A percentile compares a stretch with the other conserved stretches of the same genome.
Evolutionary conservation across 108 stramenopile species (phyloP).

Genomic region (Nannochloropsis salina): DNA sequence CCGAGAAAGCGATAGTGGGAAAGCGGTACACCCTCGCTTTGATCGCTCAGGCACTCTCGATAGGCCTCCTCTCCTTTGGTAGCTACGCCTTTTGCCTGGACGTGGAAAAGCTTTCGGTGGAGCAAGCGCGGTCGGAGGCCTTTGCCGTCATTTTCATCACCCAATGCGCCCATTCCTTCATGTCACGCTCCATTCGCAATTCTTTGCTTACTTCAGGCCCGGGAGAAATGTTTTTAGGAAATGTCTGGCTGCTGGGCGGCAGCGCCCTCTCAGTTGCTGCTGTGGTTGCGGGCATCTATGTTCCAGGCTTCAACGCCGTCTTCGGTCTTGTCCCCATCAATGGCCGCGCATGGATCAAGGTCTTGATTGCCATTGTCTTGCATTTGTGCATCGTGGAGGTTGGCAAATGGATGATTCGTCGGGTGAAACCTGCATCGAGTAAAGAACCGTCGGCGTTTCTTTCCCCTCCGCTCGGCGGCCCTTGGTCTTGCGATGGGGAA

Average conservation of each 20-base stretch:
- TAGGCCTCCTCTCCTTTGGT: neutral
- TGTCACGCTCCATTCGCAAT: constrained; percentile 4
- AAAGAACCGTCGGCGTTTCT: neutral
- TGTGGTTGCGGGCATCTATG: neutral
- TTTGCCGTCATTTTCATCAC: neutral
- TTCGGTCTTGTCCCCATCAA: constrained; percentile 2
- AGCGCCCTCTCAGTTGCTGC: neutral
- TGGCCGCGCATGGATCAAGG: constrained; percentile 11
- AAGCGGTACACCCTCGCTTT: neutral
- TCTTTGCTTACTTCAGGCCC: constrained; percentile 4
- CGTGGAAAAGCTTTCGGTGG: neutral
- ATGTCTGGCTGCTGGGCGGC: neutral
- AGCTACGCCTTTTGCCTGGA: neutral
- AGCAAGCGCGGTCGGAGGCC: neutral
- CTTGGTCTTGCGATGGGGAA: no score
- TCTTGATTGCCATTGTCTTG: neutral
- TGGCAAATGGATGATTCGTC: neutral
- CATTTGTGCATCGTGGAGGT: constrained; percentile 4
- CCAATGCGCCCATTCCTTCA: constrained; percentile 1
- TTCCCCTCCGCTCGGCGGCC: no score
- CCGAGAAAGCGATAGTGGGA: neutral
- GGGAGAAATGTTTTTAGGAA: constrained; percentile 5
- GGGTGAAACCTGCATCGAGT: neutral
- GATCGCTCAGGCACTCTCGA: neutral
- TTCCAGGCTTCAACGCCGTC: neutral